Evolutionary conservation across 2,329 filamentous ascomycete genomes (phyloP).

Genomic region (Penicillium digitatum): DNA sequence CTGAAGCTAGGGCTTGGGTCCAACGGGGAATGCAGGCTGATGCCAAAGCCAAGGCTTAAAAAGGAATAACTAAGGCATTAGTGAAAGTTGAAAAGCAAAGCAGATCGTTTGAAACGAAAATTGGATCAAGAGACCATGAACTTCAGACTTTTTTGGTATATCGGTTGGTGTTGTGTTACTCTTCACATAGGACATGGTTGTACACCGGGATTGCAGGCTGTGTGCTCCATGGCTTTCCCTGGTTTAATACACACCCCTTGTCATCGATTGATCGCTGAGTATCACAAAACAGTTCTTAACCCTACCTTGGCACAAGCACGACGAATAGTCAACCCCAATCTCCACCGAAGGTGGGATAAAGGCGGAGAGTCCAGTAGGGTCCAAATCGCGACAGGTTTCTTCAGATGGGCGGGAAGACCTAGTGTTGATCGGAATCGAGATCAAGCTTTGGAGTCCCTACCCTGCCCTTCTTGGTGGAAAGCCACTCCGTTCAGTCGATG

Average conservation of each 20-base stretch:
- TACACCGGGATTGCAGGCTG: not conserved
- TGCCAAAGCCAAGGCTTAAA: slow-evolving; percentile 46
- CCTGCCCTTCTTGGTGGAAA: slow-evolving; percentile 9
- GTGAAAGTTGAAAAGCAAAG: not conserved
- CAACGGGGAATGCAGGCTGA: slow-evolving; percentile 66
- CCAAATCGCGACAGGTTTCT: not conserved
- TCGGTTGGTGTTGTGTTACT: not conserved
- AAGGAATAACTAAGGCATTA: not conserved
- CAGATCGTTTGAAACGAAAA: not conserved
- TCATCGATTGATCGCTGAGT: not conserved
- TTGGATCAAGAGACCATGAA: not conserved
- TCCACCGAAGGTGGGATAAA: not conserved
- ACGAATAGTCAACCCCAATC: not conserved
- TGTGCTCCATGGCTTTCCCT: not conserved
- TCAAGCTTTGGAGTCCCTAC: slow-evolving; percentile 11
- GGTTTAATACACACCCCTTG: not conserved
- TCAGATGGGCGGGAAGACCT: too few species aligned
- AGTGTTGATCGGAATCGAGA: too few species aligned
- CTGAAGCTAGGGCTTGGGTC: slow-evolving; percentile 58
- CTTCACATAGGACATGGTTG: not conserved
- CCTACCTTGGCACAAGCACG: too few species aligned
- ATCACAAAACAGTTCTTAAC: not conserved
- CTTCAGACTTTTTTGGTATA: not conserved
- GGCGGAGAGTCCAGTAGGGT: too few species aligned
- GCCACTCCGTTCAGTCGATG: not conserved